Evolutionary conservation across 2,329 filamentous ascomycete genomes (phyloP).

Genomic region (Xylaria sp.): DNA sequence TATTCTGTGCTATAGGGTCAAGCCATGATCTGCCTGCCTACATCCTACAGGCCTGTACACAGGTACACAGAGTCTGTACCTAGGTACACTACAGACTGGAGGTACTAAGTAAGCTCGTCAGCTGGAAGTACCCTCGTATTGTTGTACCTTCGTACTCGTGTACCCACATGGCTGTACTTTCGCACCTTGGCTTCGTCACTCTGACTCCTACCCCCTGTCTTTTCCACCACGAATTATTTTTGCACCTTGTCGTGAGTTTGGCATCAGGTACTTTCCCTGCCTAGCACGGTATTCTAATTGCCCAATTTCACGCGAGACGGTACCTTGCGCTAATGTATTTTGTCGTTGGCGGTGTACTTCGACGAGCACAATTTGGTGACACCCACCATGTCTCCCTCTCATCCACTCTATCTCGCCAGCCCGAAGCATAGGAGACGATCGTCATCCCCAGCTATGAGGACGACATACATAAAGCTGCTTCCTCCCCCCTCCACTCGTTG

Average conservation of each 20-base stretch:
- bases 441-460: constrained; percentile 40
- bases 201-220: constrained; percentile 42
- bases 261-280: constrained; percentile 44
- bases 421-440: constrained; percentile 41
- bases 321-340: constrained; percentile 44
- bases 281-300: constrained; percentile 39
- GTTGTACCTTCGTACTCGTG: constrained; percentile 21
- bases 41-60: neutral
- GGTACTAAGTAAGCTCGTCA: constrained; percentile 14
- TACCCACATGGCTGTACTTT: constrained; percentile 24
- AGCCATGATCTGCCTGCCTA: constrained; percentile 36
- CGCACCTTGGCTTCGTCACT: constrained; percentile 37
- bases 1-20: constrained; percentile 17
- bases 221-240: constrained; percentile 48
- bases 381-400: constrained; percentile 44
- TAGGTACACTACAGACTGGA: too few relatives aligned
- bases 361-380: constrained; percentile 40
- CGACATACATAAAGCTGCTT: constrained; percentile 49
- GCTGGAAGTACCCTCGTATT: constrained; percentile 23
- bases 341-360: constrained; percentile 48
- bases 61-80: neutral
- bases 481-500: constrained; percentile 42
- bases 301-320: constrained; percentile 40
- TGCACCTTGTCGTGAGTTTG: constrained; percentile 43
- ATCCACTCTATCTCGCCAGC: constrained; percentile 36